Base-by-base conservation (phyloP, 2,329 filamentous ascomycete species). In the Pyricularia grisea region DNA sequence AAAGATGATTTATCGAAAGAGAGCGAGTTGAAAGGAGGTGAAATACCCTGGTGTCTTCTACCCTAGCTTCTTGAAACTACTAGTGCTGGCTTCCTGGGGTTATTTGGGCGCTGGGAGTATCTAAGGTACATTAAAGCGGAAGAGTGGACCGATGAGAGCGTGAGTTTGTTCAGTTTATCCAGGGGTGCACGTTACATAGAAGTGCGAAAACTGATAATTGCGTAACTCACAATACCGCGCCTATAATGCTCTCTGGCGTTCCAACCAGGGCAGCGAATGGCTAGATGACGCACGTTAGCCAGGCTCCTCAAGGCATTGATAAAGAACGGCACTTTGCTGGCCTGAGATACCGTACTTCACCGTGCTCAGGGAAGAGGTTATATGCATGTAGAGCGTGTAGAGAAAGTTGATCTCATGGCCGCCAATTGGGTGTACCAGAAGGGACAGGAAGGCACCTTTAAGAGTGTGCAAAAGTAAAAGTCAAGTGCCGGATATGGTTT, bases 321-420 rank as follows among this genome's bases (percentile, higher is more conserved):
- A 80, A 97, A 97, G 58, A 92, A 91, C 5, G 91, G 87, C 9
- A 96, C 90, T 76, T 97, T 95, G 71, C 92, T 94, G 9, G 93
- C 92, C 91, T 73, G 86, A 84, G 77, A 89, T 92, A 73, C 90
- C 92, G 77, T 96, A 96, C 79, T 92, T 94, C 67, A 90, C 91
- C 68, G 88, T 83, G 72, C 86, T 83, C 73, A 88, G 80, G 65
- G 83, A 86, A 68, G 83, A 87, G 33, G 85, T 84, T 76, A 87
- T 86, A 61, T 88, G 88, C 2, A 87, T 87, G 75, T 93, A 90
- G 20, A 93, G 93, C 69, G 88, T 90, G 80, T 97, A 97, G 67
- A 93, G 81, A 78, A 96, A 97, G 73, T 83, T 87, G 75, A 92
- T 87, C 81, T 97, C 92, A 71, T 88, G 87, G 63, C 93, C 92